Evolutionary conservation across 352 stramenopile species (phyloP).

Genomic region (Phytophthora pini): DNA sequence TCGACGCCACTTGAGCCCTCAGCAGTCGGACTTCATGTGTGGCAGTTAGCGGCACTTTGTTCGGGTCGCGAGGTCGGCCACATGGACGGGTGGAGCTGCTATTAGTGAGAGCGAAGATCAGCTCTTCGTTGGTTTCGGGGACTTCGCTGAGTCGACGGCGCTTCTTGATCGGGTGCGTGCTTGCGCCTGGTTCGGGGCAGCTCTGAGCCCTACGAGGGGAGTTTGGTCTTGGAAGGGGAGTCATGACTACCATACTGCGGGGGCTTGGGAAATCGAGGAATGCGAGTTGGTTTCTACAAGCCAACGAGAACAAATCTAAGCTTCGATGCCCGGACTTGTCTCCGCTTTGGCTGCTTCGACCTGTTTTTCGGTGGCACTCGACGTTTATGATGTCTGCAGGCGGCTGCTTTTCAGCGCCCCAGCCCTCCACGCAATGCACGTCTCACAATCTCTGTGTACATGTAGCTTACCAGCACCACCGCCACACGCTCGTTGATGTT

Average conservation of each 20-base stretch:
- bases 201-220: constrained; percentile 14
- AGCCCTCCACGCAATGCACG: constrained; percentile 8
- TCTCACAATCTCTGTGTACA: background rate
- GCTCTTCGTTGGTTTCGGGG: constrained; percentile 20
- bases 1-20: constrained; percentile 35
- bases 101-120: constrained; percentile 11
- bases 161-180: constrained; percentile 9
- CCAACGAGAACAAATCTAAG: constrained; percentile 15
- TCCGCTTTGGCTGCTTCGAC: constrained; percentile 7
- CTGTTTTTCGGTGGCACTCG: constrained; percentile 15
- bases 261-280: constrained; percentile 3
- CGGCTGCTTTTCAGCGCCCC: constrained; percentile 22
- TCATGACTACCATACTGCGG: constrained; percentile 1
- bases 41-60: constrained; percentile 20
- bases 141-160: constrained; percentile 21
- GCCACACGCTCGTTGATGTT: background rate
- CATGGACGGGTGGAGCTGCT: background rate
- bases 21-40: constrained; percentile 41
- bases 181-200: constrained; percentile 9
- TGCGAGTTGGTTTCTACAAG: constrained; percentile 5
- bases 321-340: constrained; percentile 6
- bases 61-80: constrained; percentile 11
- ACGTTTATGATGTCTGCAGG: background rate
- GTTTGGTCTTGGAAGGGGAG: constrained; percentile 2
- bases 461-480: background rate